Base-by-base conservation (phyloP, 2,329 filamentous ascomycete genomes). In the Calonectria crousiana region DNA sequence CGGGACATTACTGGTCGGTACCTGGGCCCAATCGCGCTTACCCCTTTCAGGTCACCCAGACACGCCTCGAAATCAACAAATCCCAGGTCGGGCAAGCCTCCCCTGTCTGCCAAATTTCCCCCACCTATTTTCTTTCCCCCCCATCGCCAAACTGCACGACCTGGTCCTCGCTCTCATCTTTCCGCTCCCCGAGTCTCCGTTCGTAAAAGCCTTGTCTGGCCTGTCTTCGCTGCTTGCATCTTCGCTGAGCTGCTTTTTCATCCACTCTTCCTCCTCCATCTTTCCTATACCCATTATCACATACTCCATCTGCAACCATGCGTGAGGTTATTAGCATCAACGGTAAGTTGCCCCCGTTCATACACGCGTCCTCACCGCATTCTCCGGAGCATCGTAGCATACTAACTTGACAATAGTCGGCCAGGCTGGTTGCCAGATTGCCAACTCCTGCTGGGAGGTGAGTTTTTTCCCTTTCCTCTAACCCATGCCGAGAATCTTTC, bases 371-470 rank as follows among this genome's bases (percentile, higher is more conserved):
- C 79, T 88, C 85, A 88, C 87, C 86, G 86, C 87, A 87, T 84
- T 81, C 49, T 47, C 23, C 34, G 32, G 47, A n/a, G 34, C 26
- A 16, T 69, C 16, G 56, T 71, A 53, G 58, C 52, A 41, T 88
- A 83, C 91, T 94, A 85, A 94, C 89, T 79, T 81, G 84, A 83
- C 86, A 77, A 82, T 87, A 99, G 97, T 99, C 92, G 97, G 97
- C 89, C 97, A 99, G 93, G 97, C 97, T 87, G 97, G 97, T 94
- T 98, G 97, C 93, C 97, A 99, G 88, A 99, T 99, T 86, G 97
- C 96, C 90, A 99, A 99, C 92, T 97, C 97, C 83, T 98, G 97
- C 93, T 99, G 97, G 97, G 97, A 99, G 95, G 97, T 99, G 90
- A 90, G 95, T 90, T 84, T 83, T 75, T 73, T 90, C 84, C 49